A percentile compares a stretch with the other conserved stretches of the same genome.
phyloP scores from a whole-genome alignment of 805 yeast genomes.

The Tetrapisispora phaffii region DNA sequence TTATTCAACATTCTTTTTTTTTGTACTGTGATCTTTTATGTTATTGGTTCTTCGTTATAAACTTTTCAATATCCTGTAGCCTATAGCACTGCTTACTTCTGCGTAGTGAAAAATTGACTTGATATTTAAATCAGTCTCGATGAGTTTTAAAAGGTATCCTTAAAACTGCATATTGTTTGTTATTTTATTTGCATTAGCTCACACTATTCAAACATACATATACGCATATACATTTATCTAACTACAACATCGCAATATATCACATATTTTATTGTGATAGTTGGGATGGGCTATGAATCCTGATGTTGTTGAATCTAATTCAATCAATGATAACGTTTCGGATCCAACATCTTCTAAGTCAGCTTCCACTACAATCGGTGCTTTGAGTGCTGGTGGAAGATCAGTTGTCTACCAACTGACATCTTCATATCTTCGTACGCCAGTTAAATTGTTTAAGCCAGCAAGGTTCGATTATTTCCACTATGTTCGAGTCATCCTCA shows the following conservation, averaged over 20 bases:
- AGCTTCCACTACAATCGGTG: conserved; percentile 47
- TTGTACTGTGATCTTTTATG: neutral
- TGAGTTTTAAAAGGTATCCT: too few species aligned
- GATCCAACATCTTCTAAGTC: neutral
- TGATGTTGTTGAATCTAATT: neutral
- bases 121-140: too few species aligned
- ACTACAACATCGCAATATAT: too few species aligned
- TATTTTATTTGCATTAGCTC: too few species aligned
- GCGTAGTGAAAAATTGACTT: too few species aligned
- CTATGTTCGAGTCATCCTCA: conserved; percentile 45
- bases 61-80: too few species aligned
- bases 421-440: conserved; percentile 68
- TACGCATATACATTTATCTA: too few species aligned
- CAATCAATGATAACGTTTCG: neutral
- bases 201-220: too few species aligned
- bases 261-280: neutral
- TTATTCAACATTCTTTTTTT: conserved; percentile 15
- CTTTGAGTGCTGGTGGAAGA: conserved; percentile 76
- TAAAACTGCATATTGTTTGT: too few species aligned
- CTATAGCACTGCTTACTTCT: too few species aligned
- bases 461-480: conserved; percentile 81
- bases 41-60: too few species aligned
- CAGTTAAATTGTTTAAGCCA: conserved; percentile 80
- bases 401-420: conserved; percentile 74
- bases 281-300: neutral